phyloP scores from a whole-genome alignment of 805 yeast genomes.

The Candida caryicola region DNA sequence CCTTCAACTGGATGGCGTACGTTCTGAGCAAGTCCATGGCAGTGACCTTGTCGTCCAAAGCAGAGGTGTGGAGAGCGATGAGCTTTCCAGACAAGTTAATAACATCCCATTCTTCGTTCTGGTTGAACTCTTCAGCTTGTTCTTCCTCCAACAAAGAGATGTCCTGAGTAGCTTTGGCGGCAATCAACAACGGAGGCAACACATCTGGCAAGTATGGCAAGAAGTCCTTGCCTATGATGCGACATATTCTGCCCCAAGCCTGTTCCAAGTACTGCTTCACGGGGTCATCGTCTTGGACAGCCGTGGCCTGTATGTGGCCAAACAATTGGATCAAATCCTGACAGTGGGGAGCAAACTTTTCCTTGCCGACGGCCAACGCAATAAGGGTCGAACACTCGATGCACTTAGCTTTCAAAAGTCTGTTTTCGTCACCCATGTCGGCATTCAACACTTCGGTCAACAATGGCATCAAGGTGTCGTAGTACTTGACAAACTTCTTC shows the following conservation, averaged over 20 bases:
- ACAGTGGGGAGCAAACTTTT: conserved; percentile 74
- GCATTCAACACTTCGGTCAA: conserved; percentile 73
- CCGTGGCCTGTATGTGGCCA: conserved; percentile 63
- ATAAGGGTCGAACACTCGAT: conserved; percentile 94
- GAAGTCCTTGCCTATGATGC: conserved; percentile 80
- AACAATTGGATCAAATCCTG: conserved; percentile 70
- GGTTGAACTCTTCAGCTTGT: conserved; percentile 75
- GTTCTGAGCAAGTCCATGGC: conserved; percentile 86
- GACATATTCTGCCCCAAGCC: conserved; percentile 94
- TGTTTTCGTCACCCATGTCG: conserved; percentile 74
- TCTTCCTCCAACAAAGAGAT: conserved; percentile 86
- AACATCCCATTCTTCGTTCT: conserved; percentile 93
- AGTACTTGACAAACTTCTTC: conserved; percentile 81
- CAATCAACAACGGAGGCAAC: conserved; percentile 80
- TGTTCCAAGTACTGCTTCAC: conserved; percentile 83
- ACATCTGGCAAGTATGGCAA: conserved; percentile 80
- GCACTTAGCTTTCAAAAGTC: conserved; percentile 84
- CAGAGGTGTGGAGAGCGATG: conserved; percentile 90
- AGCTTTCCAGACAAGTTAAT: conserved; percentile 87
- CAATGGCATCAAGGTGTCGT: conserved; percentile 91
- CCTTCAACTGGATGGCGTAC: conserved; percentile 82
- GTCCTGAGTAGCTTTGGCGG: conserved; percentile 89
- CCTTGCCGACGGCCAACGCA: conserved; percentile 93
- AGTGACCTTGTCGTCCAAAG: conserved; percentile 88
- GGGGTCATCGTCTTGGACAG: conserved; percentile 75